A percentile compares a stretch with the other conserved stretches of the same genome.
Evolutionary conservation across 1,139 yeast species (phyloP).

Genomic region (Candida tetrigidarum): DNA sequence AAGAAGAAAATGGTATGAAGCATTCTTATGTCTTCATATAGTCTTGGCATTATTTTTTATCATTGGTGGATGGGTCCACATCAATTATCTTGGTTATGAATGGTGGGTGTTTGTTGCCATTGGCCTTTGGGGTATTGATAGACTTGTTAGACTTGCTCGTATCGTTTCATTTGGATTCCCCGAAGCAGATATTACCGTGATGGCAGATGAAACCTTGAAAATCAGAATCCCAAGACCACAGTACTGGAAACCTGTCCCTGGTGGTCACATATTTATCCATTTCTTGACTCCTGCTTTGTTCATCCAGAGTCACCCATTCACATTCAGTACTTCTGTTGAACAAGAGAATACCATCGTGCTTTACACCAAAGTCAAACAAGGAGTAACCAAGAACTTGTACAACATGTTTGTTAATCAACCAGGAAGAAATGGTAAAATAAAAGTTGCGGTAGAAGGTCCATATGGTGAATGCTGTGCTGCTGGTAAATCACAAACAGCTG

Average conservation of each 20-base stretch:
- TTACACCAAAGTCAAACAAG: conserved; percentile 38
- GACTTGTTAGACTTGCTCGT: conserved; percentile 54
- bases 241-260: conserved; percentile 47
- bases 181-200: conserved; percentile 44
- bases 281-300: conserved; percentile 56
- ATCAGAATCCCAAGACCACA: conserved; percentile 43
- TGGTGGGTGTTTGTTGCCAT: conserved; percentile 55
- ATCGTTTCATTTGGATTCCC: conserved; percentile 51
- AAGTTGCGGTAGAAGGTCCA: conserved; percentile 44
- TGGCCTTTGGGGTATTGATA: conserved; percentile 68
- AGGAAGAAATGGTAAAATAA: conserved; percentile 26
- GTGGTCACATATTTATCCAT: conserved; percentile 66
- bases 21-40: conserved; percentile 63
- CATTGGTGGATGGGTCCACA: conserved; percentile 64
- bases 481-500: conserved; percentile 31
- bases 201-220: conserved; percentile 49
- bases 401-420: conserved; percentile 32
- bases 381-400: conserved; percentile 36
- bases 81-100: conserved; percentile 48
- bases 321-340: conserved; percentile 35
- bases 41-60: conserved; percentile 58
- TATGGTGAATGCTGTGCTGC: conserved; percentile 39
- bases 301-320: conserved; percentile 79
- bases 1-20: conserved; percentile 64
- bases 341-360: conserved; percentile 25